These are phyloP conservation scores for Lanmaoa rubissima DNA, from an alignment of 768 basidiomycete species.

Conservation along the genomic window DNA sequence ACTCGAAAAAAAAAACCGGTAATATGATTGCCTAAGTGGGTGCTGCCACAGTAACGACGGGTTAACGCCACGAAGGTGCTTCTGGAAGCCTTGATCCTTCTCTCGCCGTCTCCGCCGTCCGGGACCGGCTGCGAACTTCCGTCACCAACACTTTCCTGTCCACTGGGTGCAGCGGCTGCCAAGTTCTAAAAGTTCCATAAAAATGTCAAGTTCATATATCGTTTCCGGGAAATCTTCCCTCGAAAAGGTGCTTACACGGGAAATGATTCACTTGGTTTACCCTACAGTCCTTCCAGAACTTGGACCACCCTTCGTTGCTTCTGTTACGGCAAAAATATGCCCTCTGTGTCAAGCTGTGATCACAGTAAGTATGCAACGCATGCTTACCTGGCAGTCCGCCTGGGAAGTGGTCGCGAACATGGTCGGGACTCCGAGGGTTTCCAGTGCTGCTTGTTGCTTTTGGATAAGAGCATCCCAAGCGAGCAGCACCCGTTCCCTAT, in stretches of 20 bases:
- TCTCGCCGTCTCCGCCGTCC: constrained; percentile 1
- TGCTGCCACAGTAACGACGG: background rate
- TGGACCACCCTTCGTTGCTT: constrained; percentile 69
- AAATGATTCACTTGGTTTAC: background rate
- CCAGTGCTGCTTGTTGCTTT: constrained; percentile 66
- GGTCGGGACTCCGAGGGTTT: constrained; percentile 59
- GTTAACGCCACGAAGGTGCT: constrained; percentile 15
- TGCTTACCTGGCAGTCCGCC: constrained; percentile 56
- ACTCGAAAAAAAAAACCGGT: background rate
- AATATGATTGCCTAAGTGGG: background rate
- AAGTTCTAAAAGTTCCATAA: background rate
- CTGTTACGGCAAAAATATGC: constrained; percentile 35
- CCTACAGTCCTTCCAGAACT: constrained; percentile 56
- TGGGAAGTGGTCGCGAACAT: constrained; percentile 60
- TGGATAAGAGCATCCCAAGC: constrained; percentile 77
- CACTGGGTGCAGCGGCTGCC: background rate
- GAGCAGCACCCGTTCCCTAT: constrained; percentile 61
- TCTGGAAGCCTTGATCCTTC: constrained; percentile 3
- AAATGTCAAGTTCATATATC: background rate
- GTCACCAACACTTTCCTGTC: background rate
- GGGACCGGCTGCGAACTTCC: background rate
- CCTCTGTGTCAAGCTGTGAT: background rate
- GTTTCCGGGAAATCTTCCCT: background rate
- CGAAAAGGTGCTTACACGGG: constrained; percentile 4
- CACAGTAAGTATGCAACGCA: background rate